Conservation (phyloP, 2,329 filamentous ascomycete genomes). For the Colletotrichum eleusines region DNA sequence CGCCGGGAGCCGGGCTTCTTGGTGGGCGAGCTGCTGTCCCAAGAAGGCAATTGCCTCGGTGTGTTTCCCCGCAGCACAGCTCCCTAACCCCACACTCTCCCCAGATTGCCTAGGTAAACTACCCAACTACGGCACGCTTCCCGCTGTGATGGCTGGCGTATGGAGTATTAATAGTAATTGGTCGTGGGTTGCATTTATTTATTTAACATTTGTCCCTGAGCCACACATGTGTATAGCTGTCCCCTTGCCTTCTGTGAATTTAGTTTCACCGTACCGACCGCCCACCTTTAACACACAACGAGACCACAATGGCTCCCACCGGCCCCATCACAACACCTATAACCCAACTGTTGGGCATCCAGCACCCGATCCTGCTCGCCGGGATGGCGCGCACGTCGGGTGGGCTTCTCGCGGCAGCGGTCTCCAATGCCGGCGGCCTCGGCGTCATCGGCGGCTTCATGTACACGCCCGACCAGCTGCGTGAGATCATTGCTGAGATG, state of each 20-base stretch:
- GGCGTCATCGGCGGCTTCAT: conserved; percentile 79
- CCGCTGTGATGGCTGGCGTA: conserved; percentile 13
- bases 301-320: conserved; percentile 53
- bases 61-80: conserved; percentile 48
- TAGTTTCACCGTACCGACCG: background rate
- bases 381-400: conserved; percentile 92
- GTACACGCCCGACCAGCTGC: conserved; percentile 81
- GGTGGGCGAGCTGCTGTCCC: conserved; percentile 47
- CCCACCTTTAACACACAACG: background rate
- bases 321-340: conserved; percentile 80
- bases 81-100: conserved; percentile 39
- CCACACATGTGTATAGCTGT: background rate
- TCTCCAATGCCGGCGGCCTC: conserved; percentile 89
- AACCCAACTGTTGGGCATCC: conserved; percentile 82
- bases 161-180: background rate
- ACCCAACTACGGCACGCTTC: conserved; percentile 45
- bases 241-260: background rate
- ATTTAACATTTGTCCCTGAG: background rate
- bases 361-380: conserved; percentile 90
- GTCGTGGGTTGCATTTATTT: background rate
- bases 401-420: conserved; percentile 82
- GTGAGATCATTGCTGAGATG: conserved; percentile 85
- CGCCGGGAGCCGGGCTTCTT: conserved; percentile 17
- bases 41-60: conserved; percentile 52
- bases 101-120: conserved; percentile 45